phyloP scores from a whole-genome alignment of 805 yeast species.

The Allodekkera sacchari region DNA sequence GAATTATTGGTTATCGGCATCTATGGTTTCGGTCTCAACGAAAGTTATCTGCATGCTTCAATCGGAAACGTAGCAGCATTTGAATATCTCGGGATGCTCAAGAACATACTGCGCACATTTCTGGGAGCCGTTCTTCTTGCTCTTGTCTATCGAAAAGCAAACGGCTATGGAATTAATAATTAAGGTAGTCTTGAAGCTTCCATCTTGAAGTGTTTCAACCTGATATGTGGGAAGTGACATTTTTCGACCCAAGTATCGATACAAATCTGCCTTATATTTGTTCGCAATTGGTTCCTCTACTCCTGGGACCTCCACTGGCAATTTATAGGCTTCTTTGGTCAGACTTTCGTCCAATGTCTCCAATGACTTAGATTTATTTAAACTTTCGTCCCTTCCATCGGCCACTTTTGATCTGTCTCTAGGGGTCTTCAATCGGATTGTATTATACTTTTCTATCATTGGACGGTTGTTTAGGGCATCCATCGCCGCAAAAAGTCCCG shows the following conservation, averaged over 20 bases:
- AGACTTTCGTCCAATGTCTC: background rate
- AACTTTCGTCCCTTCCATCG: background rate
- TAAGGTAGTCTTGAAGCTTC: conserved; percentile 18
- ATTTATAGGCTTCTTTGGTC: too few relatives aligned
- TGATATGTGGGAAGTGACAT: conserved; percentile 26
- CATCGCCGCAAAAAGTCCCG: conserved; percentile 83
- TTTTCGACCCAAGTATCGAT: conserved; percentile 18
- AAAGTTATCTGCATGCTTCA: too few relatives aligned
- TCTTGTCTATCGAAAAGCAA: conserved; percentile 26
- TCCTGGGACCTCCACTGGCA: conserved; percentile 3
- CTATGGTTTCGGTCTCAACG: too few relatives aligned
- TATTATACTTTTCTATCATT: conserved; percentile 55
- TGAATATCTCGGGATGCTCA: conserved; percentile 13
- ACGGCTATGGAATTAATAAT: conserved; percentile 24
- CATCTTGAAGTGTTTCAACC: conserved; percentile 2
- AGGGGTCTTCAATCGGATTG: conserved; percentile 45
- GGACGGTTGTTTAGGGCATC: conserved; percentile 54
- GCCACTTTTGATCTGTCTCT: conserved; percentile 22
- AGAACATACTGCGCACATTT: conserved; percentile 29
- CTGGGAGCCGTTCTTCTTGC: conserved; percentile 31
- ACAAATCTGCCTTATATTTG: conserved; percentile 14
- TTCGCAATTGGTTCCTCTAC: background rate
- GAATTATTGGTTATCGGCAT: too few relatives aligned
- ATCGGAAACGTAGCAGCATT: conserved; percentile 13
- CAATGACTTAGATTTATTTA: background rate